phyloP scores from a whole-genome alignment of 2,329 filamentous ascomycete species.

The Aspergillus chevalieri region DNA sequence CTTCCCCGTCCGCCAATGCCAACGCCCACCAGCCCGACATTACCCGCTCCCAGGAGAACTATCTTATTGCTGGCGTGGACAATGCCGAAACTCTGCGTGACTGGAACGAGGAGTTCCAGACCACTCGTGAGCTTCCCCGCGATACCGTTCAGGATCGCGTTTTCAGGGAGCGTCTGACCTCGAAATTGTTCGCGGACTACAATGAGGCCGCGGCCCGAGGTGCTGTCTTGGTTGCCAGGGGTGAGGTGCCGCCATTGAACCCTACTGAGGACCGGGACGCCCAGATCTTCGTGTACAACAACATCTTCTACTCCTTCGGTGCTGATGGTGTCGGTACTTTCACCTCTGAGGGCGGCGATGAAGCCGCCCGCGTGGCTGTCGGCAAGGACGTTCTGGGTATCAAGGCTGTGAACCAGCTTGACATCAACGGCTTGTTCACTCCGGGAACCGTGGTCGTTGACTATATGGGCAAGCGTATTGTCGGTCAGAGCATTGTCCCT shows the following conservation, averaged over 20 bases:
- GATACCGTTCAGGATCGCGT: constrained; percentile 93
- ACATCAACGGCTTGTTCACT: constrained; percentile 89
- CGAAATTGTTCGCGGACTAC: constrained; percentile 96
- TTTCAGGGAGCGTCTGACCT: constrained; percentile 87
- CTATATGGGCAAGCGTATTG: constrained; percentile 93
- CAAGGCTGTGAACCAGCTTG: constrained; percentile 90
- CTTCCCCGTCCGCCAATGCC: constrained; percentile 55
- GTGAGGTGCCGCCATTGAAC: constrained; percentile 88
- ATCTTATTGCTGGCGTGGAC: constrained; percentile 81
- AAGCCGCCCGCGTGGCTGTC: constrained; percentile 90
- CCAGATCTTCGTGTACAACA: constrained; percentile 99
- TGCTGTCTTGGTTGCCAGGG: constrained; percentile 83
- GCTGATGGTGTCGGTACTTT: constrained; percentile 97
- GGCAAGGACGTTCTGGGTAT: constrained; percentile 96
- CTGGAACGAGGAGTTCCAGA: constrained; percentile 99
- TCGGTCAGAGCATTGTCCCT: constrained; percentile 95
- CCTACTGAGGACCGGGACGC: constrained; percentile 88
- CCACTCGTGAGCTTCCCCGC: constrained; percentile 86
- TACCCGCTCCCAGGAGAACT: constrained; percentile 86
- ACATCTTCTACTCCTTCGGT: constrained; percentile 98
- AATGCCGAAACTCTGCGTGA: constrained; percentile 91
- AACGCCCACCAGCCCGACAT: constrained; percentile 74
- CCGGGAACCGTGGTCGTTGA: constrained; percentile 95
- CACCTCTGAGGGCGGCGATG: constrained; percentile 90
- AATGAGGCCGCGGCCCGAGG: constrained; percentile 90